A percentile compares a stretch with the other conserved stretches of the same genome.
Conservation (phyloP, 768 basidiomycete species). For the Pilatotrama ljubarskyi region DNA sequence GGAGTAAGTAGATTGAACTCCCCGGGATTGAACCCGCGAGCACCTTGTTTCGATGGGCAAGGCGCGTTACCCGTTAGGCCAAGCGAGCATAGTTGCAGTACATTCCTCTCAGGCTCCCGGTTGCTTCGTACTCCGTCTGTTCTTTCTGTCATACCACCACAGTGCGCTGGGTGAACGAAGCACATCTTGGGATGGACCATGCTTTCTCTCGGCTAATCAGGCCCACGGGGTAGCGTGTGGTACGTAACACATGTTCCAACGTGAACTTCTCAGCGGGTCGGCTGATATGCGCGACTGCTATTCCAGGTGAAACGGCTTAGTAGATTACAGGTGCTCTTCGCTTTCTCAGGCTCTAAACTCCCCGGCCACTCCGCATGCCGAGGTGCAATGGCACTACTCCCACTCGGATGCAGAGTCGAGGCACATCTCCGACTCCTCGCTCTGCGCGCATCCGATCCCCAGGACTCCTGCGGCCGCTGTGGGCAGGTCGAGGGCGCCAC, state of each 20-base stretch:
- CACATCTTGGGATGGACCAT: not conserved
- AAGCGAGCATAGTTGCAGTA: too few relatives aligned
- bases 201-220: not conserved
- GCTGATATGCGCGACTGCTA: slow-evolving; percentile 3
- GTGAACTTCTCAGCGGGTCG: not conserved
- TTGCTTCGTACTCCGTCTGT: slow-evolving; percentile 5
- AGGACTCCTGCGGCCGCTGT: not conserved
- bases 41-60: slow-evolving; percentile 20
- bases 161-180: not conserved
- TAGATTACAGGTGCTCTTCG: not conserved
- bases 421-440: too few relatives aligned
- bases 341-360: not conserved
- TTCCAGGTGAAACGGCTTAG: slow-evolving; percentile 1
- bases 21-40: slow-evolving; percentile 24
- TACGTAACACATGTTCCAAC: slow-evolving; percentile 7
- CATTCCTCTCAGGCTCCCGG: too few relatives aligned
- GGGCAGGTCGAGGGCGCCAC: not conserved
- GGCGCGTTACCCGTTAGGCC: slow-evolving; percentile 22
- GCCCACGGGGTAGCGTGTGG: not conserved
- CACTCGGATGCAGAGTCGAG: too few relatives aligned
- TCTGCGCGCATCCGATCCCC: not conserved
- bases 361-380: not conserved
- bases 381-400: not conserved
- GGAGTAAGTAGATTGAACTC: slow-evolving; percentile 18
- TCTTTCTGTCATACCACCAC: not conserved